Evolutionary conservation across 2,329 filamentous ascomycete genomes (phyloP), one percentile per base, ranked within the genome.

Genomic region (Clonostachys byssicola): DNA sequence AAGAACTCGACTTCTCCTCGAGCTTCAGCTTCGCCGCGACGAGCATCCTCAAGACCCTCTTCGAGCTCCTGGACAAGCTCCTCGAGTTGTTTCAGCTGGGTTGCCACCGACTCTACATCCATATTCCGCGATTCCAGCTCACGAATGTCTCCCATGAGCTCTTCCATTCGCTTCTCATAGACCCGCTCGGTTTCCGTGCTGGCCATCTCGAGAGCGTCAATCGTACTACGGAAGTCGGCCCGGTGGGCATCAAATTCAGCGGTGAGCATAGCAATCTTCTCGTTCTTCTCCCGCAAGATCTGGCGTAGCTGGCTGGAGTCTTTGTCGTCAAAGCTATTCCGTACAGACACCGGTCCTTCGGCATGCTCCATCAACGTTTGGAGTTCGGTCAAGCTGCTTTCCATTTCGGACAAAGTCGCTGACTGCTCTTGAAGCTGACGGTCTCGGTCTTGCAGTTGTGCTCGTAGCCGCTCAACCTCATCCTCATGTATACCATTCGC

Each of bases 51-150:
- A 2, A 99, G 75, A 1, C 94, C 94, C 66, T 99, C 94, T 65
- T 99, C 94, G 1, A 99, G 80, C 64, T 99, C 94, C 57, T 95
- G 92, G 3, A 99, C 94, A 34, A 97, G 79, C 63, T 97, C 92
- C 64, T 97, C 94, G 2, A 99, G 76, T 67, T 96, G 91, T 70
- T 96, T 96, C 47, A 99, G 77, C 67, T 99, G 94, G 52, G 80
- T 80, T 7, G 94, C 92, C 17, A 99, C 91, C 23, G 85, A 88
- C 57, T 96, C 90, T 8, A 99, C 91, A 62, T 99, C 94, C 49
- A 95, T 85, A 39, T 86, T 88, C 41, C 88, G 80, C 40, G 91
- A 87, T 54, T 92, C 87, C 4, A 94, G 72, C 49, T 96, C 91
- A 46, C 86, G 81, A 30, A 96, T 77, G 58, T 97, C 92, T 49